These are phyloP conservation scores for Spathaspora passalidarum DNA, from an alignment of 805 yeast genomes.

Conservation along the genomic window DNA sequence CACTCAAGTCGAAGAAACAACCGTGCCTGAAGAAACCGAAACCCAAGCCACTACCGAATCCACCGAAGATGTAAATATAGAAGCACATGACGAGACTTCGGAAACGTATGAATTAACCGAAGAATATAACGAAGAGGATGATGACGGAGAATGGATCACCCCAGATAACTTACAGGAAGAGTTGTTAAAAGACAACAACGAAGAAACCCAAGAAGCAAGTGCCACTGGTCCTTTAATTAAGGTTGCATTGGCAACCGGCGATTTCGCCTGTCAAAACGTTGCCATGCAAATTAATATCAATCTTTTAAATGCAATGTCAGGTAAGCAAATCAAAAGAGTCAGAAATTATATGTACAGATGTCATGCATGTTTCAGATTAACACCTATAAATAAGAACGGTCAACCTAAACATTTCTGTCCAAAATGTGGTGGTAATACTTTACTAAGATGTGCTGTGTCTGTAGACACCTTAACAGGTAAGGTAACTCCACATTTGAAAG, in stretches of 20 bases:
- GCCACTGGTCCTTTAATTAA: conserved; percentile 41
- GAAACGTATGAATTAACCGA: conserved; percentile 31
- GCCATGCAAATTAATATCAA: conserved; percentile 87
- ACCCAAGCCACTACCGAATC: conserved; percentile 7
- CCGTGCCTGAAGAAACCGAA: conserved; percentile 3
- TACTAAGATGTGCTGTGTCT: conserved; percentile 87
- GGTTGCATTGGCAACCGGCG: conserved; percentile 90
- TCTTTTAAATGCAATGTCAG: conserved; percentile 79
- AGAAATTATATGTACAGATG: conserved; percentile 94
- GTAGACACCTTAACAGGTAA: conserved; percentile 76
- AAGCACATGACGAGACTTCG: background rate
- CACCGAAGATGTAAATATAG: conserved; percentile 1
- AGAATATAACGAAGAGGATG: conserved; percentile 73
- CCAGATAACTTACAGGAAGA: conserved; percentile 77
- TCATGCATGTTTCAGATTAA: conserved; percentile 89
- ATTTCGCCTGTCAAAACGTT: conserved; percentile 96
- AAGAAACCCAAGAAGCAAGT: conserved; percentile 43
- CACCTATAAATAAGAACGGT: conserved; percentile 75
- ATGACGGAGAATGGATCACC: conserved; percentile 88
- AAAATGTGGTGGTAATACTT: conserved; percentile 90
- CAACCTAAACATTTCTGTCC: conserved; percentile 87
- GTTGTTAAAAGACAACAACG: conserved; percentile 64
- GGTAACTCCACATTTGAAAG: conserved; percentile 82
- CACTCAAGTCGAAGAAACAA: background rate
- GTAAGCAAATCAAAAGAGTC: conserved; percentile 78